Base-by-base conservation (phyloP, 495 filamentous ascomycete species). In the Geoglossum glabrum region DNA sequence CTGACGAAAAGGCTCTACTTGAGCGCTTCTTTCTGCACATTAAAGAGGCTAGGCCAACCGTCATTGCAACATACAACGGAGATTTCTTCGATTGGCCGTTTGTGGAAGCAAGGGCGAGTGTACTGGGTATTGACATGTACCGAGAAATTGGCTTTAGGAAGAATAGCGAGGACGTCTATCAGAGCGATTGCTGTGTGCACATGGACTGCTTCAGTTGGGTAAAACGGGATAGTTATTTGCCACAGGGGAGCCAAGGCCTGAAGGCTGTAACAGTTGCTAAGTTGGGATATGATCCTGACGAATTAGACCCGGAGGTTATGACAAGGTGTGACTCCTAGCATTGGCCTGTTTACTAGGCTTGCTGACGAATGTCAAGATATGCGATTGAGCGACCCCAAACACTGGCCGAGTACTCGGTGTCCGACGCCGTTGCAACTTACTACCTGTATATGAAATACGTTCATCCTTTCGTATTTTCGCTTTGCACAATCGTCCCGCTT, bases 381-480 rank as follows among this genome's bases (percentile, higher is more conserved):
- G 92, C 92, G 15, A 82, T 76, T 59, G 93, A 99, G 71, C 75
- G 86, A 60, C 92, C 92, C 0, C 92, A 99, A 66, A 92, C 85
- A 0, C 71, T 99, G 46, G 89, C 92, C 1, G 92, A 99, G 62
- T 99, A 99, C 71, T 99, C 92, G 0, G 92, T 99, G 47, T 99
- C 92, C 62, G 92, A 99, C 79, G 92, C 92, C 30, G 92, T 99
- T 21, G 92, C 92, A 2, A 99, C 92, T 1, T 99, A 97, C 68
- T 99, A 99, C 65, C 76, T 99, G 46, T 99, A 99, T 73, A 99
- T 97, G 92, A 99, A 99, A 85, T 99, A 99, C 69, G 87, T 99
- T 23, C 92, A 99, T 66, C 92, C 92, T 1, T 99, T 99, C 72
- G 90, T 99, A 68, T 99, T 97, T 75, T 95, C 92, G 0, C 74